These are phyloP conservation scores for Coniochaeta prunicola DNA, from an alignment of 2,329 filamentous ascomycete species.

Conservation along the genomic window DNA sequence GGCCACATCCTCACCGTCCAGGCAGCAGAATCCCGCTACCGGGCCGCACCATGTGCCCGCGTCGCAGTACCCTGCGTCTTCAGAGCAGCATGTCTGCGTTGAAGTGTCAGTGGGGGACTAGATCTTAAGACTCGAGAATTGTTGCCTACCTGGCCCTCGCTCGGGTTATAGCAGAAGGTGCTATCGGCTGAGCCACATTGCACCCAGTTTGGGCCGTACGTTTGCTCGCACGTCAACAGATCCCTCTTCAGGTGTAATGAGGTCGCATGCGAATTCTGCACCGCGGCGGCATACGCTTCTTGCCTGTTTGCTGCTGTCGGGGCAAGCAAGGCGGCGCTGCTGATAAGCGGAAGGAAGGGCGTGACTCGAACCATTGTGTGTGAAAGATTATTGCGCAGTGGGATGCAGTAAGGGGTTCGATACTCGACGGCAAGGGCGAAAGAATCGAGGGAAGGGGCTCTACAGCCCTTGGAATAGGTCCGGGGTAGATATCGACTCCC, in stretches of 20 bases:
- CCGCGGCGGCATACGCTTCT: background rate
- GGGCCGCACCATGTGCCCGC: conserved; percentile 28
- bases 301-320: background rate
- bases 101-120: background rate
- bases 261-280: background rate
- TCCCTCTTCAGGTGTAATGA: conserved; percentile 8
- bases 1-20: conserved; percentile 24
- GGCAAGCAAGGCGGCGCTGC: background rate
- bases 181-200: conserved; percentile 22
- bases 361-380: background rate
- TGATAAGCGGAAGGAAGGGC: background rate
- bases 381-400: no score
- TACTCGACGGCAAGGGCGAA: background rate
- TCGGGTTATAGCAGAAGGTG: conserved; percentile 26
- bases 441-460: background rate
- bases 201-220: conserved; percentile 23
- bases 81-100: conserved; percentile 25
- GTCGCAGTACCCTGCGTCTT: conserved; percentile 26
- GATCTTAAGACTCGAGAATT: background rate
- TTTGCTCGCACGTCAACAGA: conserved; percentile 23
- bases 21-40: conserved; percentile 28
- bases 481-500: background rate
- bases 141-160: conserved; percentile 22
- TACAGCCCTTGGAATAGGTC: background rate
- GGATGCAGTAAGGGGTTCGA: background rate